Base-by-base conservation (phyloP, 192 early-diverging fungal species). In the Borealophlyctis nickersoniae region DNA sequence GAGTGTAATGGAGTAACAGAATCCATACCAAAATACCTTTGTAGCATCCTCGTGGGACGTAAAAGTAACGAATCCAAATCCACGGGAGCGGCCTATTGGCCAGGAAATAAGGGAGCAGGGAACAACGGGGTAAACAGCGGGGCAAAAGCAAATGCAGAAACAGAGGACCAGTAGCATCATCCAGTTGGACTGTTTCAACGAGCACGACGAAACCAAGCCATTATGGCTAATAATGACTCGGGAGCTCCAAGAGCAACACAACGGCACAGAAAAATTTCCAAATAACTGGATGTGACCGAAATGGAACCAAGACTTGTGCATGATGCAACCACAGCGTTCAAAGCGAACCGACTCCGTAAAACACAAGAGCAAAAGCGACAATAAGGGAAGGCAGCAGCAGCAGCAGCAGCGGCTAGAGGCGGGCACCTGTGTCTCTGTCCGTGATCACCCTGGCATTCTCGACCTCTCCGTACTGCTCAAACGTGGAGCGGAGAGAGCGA, bases 41-140 rank as follows among this genome's bases (percentile, higher is more conserved):
- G 62, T 63, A 45, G 76, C 76, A 36, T 57, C 70, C 34, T 78
- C 65, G 56, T 56, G 16, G 49, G 66, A 63, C 26, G 65, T 65
- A 52, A 81, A 84, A 49, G 81, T 87, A 31, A 94, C 89, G 69
- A 96, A 95, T 1, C 91, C 94, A 73, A 92, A 95, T 9, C 92
- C 92, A 58, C 89, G 84, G 62, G 88, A 89, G 65, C 87, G 86
- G 51, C 83, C 88, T 89, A 65, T 1, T 53, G 52, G n/a, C n/a
- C n/a, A n/a, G n/a, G n/a, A n/a, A 48, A 13, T 48, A n/a, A 48
- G n/a, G 11, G 45, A n/a, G 45, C 9, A 48, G 45, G 45, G 45
- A 9, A n/a, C 45, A 9, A 48, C 11, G n/a, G n/a, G 45, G 45
- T 48, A 9, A 48, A 48, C 45, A 48, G n/a, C 45, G n/a, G 45